These are phyloP conservation scores for Amesomyces nigricolor DNA, from an alignment of 2,329 filamentous ascomycete species.

Conservation along the genomic window DNA sequence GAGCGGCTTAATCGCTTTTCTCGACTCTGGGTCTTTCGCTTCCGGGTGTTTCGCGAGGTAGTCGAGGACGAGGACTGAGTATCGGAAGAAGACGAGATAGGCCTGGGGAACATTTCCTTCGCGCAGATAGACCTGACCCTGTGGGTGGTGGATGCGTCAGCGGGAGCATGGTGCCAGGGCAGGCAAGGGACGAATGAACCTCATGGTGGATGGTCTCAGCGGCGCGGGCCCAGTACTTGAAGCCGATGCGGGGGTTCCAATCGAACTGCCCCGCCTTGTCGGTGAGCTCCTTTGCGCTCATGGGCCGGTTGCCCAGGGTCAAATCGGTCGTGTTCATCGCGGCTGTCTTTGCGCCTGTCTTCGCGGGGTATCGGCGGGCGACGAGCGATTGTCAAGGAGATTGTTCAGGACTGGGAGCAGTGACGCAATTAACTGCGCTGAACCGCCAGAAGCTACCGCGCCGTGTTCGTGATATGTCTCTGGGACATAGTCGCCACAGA, in stretches of 20 bases:
- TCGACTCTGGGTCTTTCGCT: conserved; percentile 59
- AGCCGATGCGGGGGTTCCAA: conserved; percentile 69
- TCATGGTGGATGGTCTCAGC: conserved; percentile 75
- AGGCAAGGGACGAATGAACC: conserved; percentile 45
- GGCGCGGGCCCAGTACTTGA: conserved; percentile 77
- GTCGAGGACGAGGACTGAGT: conserved; percentile 76
- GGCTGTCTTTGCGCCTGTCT: not conserved
- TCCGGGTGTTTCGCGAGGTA: conserved; percentile 72
- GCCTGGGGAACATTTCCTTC: conserved; percentile 85
- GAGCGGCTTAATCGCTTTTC: conserved; percentile 53
- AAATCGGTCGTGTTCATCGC: conserved; percentile 10
- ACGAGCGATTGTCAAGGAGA: not conserved
- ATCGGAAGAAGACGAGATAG: conserved; percentile 86
- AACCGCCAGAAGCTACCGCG: not conserved
- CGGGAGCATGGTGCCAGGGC: not conserved
- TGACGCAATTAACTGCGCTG: not conserved
- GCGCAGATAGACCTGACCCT: conserved; percentile 79
- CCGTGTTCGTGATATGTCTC: not conserved
- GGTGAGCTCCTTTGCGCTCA: conserved; percentile 72
- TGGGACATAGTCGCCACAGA: not conserved
- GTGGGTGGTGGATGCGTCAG: conserved; percentile 26
- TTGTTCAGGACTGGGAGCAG: not conserved
- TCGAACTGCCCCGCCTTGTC: conserved; percentile 71
- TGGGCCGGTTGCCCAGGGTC: conserved; percentile 42
- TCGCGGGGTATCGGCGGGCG: not conserved